Conservation (phyloP, 75 land plant species). For the Chamaecyparis obtusa region DNA sequence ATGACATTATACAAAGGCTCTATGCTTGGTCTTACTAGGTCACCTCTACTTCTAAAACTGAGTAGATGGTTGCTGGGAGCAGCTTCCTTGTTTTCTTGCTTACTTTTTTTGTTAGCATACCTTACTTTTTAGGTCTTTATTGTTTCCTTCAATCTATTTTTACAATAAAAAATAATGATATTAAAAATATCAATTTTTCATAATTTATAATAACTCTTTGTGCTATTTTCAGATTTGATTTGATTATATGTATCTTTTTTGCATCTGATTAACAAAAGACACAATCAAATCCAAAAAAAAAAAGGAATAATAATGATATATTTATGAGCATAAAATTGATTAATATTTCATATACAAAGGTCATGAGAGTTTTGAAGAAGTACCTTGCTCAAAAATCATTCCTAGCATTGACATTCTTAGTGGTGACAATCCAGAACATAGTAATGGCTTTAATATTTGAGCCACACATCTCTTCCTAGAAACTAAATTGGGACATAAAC, state of each 20-base stretch:
- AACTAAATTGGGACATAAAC: slow-evolving; percentile 12
- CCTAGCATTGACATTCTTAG: not conserved
- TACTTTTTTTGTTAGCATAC: slow-evolving; percentile 23
- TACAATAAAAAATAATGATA: too few relatives aligned
- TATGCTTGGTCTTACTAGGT: too few relatives aligned
- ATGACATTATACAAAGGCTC: too few relatives aligned
- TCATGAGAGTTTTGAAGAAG: not conserved
- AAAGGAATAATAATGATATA: not conserved
- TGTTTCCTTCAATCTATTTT: not conserved
- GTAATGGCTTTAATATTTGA: not conserved
- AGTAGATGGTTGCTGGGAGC: not conserved
- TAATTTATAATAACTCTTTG: too few relatives aligned
- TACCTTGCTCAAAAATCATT: slow-evolving; percentile 16
- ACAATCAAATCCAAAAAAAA: not conserved
- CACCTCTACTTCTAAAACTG: too few relatives aligned
- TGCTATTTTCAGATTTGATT: too few relatives aligned
- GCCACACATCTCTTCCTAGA: slow-evolving; percentile 7
- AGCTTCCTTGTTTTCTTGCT: slow-evolving; percentile 11
- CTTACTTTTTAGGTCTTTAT: slow-evolving; percentile 25
- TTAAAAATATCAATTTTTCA: too few relatives aligned
- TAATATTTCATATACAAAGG: not conserved
- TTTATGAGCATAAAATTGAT: too few relatives aligned
- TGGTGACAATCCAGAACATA: not conserved
- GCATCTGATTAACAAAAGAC: too few relatives aligned
- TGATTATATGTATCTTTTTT: too few relatives aligned